Evolutionary conservation across 1,284 basidiomycete genomes (phyloP).

Genomic region (Cutaneotrichosporon sp.): DNA sequence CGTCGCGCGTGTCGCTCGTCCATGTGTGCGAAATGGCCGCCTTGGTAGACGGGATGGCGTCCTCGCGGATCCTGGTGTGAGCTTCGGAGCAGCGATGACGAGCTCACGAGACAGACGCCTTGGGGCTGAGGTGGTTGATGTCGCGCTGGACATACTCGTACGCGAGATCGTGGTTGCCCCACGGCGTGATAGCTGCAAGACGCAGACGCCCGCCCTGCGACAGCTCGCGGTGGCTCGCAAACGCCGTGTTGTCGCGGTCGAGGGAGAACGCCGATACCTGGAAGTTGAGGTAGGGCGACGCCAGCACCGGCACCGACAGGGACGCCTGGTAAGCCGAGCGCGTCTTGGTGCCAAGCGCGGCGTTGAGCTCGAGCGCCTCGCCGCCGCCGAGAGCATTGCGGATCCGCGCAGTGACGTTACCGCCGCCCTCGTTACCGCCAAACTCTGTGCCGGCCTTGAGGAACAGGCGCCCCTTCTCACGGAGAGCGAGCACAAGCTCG

Average conservation of each 20-base stretch:
- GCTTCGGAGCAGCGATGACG: background rate
- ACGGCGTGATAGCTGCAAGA: conserved; percentile 41
- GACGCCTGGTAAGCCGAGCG: conserved; percentile 62
- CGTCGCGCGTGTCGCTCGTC: conserved; percentile 73
- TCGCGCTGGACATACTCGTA: conserved; percentile 77
- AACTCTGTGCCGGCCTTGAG: conserved; percentile 85
- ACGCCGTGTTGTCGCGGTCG: conserved; percentile 51
- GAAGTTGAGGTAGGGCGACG: conserved; percentile 44
- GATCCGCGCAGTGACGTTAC: conserved; percentile 70
- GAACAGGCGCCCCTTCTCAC: conserved; percentile 72
- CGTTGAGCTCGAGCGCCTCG: conserved; percentile 77
- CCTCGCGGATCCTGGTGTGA: conserved; percentile 64
- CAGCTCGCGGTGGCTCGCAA: conserved; percentile 49
- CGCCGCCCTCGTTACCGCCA: conserved; percentile 87
- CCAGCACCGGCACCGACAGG: conserved; percentile 42
- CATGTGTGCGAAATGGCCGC: conserved; percentile 77
- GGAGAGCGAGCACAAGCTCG: conserved; percentile 74
- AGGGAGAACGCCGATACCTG: conserved; percentile 45
- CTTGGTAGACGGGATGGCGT: conserved; percentile 74
- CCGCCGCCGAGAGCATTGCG: conserved; percentile 89
- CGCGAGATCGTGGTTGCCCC: conserved; percentile 66
- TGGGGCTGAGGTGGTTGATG: conserved; percentile 62
- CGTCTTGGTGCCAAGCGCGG: conserved; percentile 83
- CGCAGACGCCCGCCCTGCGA: conserved; percentile 46
- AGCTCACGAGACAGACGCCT: conserved; percentile 70